Evolutionary conservation across 208 protist genomes (phyloP).

Genomic region (Trichomonas gallinae): DNA sequence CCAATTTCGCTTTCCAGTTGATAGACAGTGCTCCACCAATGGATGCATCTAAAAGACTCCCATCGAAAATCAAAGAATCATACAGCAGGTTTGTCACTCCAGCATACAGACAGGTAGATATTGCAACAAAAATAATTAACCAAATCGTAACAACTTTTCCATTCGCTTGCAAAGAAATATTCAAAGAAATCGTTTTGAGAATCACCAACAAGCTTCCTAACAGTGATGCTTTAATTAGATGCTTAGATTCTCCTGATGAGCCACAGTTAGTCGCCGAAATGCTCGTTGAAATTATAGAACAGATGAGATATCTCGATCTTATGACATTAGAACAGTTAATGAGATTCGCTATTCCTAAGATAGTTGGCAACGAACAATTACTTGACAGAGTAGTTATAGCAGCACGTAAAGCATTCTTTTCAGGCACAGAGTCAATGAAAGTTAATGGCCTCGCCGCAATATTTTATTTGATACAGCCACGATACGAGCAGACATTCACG

Average conservation of each 20-base stretch:
- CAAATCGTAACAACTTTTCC: not conserved
- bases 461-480: constrained; percentile 5
- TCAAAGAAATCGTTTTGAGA: not conserved
- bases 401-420: not conserved
- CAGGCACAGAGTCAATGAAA: not conserved
- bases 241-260: not conserved
- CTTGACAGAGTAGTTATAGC: not conserved
- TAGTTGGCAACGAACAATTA: not conserved
- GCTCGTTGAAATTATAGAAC: not conserved
- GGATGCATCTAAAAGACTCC: too few species aligned
- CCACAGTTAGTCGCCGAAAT: not conserved
- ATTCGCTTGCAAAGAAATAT: not conserved
- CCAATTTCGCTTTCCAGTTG: not conserved
- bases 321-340: not conserved
- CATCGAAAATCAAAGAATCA: not conserved
- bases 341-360: not conserved
- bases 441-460: not conserved
- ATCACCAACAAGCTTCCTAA: not conserved
- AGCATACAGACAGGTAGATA: not conserved
- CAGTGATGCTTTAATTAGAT: not conserved
- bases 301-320: not conserved
- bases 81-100: not conserved
- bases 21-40: not conserved
- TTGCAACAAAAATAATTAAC: not conserved
- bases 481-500: not conserved